Percentiles rank a stretch among this genome's conserved stretches.
Conservation (phyloP, 768 basidiomycete genomes). For the Cantharellus cinnabarinus region DNA sequence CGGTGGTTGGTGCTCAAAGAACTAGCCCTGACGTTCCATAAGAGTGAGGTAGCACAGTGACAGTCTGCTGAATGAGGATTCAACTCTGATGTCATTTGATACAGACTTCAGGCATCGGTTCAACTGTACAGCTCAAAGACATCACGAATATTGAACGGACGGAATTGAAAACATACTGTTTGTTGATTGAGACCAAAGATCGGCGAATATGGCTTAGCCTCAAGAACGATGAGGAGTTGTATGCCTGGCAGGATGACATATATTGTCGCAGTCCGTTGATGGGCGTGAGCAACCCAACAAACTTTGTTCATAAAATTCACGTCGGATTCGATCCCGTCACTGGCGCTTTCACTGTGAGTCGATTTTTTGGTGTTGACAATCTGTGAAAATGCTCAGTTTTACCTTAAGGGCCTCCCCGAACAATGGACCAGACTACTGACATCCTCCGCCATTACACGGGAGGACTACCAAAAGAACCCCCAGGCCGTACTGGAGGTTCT, state of each 20-base stretch:
- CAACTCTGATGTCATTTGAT: not conserved
- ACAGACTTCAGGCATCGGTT: not conserved
- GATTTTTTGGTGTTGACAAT: not conserved
- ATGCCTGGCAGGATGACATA: conserved; percentile 94
- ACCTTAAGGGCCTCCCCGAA: conserved; percentile 77
- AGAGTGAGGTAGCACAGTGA: conserved; percentile 56
- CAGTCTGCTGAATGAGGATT: not conserved
- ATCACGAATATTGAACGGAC: conserved; percentile 78
- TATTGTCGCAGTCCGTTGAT: conserved; percentile 81
- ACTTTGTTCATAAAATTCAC: conserved; percentile 97
- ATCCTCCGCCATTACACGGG: conserved; percentile 90
- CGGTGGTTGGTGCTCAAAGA: conserved; percentile 81
- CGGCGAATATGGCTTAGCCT: conserved; percentile 63
- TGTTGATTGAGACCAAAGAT: conserved; percentile 69
- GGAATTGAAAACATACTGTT: conserved; percentile 86
- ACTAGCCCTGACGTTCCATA: conserved; percentile 59
- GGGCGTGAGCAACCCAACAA: conserved; percentile 86
- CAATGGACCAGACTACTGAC: conserved; percentile 96
- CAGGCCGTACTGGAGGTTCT: conserved; percentile 95
- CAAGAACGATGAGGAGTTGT: conserved; percentile 92
- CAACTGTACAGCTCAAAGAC: conserved; percentile 30
- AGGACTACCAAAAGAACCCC: conserved; percentile 92
- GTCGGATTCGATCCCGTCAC: conserved; percentile 90
- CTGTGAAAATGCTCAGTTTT: not conserved
- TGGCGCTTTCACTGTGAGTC: conserved; percentile 78